Evolutionary conservation across 192 early-diverging fungal species (phyloP).

Genomic region (Coemansia sp.): DNA sequence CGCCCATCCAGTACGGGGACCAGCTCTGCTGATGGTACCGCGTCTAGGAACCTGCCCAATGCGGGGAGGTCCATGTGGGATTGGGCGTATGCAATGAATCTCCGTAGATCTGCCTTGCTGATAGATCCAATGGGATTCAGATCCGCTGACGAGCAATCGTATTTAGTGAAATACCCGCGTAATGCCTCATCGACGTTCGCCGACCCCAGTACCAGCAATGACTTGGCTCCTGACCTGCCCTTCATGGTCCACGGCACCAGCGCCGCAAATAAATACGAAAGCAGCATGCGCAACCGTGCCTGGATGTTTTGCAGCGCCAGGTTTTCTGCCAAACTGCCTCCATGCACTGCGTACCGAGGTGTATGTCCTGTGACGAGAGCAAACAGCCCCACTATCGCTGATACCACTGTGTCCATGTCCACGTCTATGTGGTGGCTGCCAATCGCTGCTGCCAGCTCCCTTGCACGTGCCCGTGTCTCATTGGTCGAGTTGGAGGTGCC

Average conservation of each 20-base stretch:
- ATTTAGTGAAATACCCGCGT: conserved; percentile 97
- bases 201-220: conserved; percentile 88
- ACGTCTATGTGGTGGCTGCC: conserved; percentile 91
- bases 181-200: conserved; percentile 98
- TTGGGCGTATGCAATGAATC: conserved; percentile 73
- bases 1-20: conserved; percentile 84
- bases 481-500: conserved; percentile 84
- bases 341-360: conserved; percentile 79
- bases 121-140: conserved; percentile 97
- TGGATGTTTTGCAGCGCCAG: conserved; percentile 97
- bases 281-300: conserved; percentile 90
- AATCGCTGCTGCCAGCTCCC: conserved; percentile 71
- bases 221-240: conserved; percentile 51
- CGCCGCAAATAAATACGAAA: conserved; percentile 93
- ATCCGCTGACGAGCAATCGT: conserved; percentile 97
- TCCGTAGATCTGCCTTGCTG: conserved; percentile 81
- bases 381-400: conserved; percentile 75
- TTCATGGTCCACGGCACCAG: conserved; percentile 85
- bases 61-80: conserved; percentile 65
- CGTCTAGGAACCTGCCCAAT: conserved; percentile 73
- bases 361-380: conserved; percentile 65
- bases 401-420: conserved; percentile 81
- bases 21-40: conserved; percentile 91
- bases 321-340: conserved; percentile 83
- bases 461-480: conserved; percentile 83